Base-by-base conservation (phyloP, 1,284 basidiomycete species). In the Crucibulum parvulum region DNA sequence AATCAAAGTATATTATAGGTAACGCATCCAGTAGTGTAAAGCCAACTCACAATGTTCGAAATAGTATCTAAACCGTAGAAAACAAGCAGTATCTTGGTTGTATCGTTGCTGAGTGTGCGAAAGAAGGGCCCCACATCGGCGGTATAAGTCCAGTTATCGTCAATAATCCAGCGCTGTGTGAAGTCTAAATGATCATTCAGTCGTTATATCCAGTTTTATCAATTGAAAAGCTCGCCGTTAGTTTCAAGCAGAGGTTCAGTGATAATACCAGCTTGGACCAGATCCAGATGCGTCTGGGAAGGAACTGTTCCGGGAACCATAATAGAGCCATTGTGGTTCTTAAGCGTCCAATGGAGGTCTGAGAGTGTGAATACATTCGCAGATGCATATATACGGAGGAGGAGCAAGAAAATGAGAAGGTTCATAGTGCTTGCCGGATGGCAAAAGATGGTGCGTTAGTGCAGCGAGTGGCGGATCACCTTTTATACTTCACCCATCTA, bases 121-220 rank as follows among this genome's bases (percentile, higher is more conserved):
- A 74, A 69, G 53, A 86, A 78, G 5, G 85, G 82, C 1, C 75
- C 66, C 37, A 89, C 65, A 61, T 85, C 82, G 1, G 87, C 85
- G 0, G 84, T 86, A 65, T 87, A 88, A 0, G 84, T 87, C 86
- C 88, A 88, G 54, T 83, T 84, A 58, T 89, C 86, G 46, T 84
- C 74, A 16, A 81, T 78, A 47, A 89, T 77, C 86, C 86, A 87
- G 61, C 87, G 77, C 64, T 85, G 76, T 1, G 81, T 83, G 60
- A 83, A 87, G 60, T 88, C 85, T 86, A 56, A 24, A 24, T 37
- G 34, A 50, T 16, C 37, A 13, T 52, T 51, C 65, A 37, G 37
- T 45, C 11, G 15, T 50, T 35, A 9, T 10, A 57, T 48, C 37
- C 31, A 1, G 13, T 51, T 16, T 38, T 41, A 15, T 37, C 36